Percentiles rank a stretch among this genome's conserved stretches.
Evolutionary conservation across 768 basidiomycete genomes (phyloP).

Genomic region (Xerocomellus dryophilus): DNA sequence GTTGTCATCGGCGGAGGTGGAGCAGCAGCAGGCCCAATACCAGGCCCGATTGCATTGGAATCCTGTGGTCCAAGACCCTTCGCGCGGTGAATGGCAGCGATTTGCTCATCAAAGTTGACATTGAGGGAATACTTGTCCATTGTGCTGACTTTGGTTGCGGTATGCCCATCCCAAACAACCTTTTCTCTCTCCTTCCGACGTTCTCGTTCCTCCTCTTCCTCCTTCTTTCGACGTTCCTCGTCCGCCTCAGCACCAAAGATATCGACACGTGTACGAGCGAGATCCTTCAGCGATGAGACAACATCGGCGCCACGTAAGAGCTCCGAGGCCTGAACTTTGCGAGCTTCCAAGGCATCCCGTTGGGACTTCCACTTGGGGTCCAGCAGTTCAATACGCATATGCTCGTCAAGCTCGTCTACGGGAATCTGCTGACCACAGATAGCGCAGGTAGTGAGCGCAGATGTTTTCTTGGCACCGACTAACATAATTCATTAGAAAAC

Average conservation of each 20-base stretch:
- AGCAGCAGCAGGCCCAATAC: slow-evolving; percentile 78
- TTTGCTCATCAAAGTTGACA: slow-evolving; percentile 97
- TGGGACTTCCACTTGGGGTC: slow-evolving; percentile 99
- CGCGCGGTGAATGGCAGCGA: slow-evolving; percentile 91
- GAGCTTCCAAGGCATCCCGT: slow-evolving; percentile 81
- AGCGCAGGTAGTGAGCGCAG: slow-evolving; percentile 79
- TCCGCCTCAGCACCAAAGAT: slow-evolving; percentile 94
- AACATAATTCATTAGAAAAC: slow-evolving; percentile 7
- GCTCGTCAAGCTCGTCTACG: slow-evolving; percentile 92
- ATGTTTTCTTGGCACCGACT: slow-evolving; percentile 65
- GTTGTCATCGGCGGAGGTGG: slow-evolving; percentile 59
- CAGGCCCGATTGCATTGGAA: slow-evolving; percentile 76
- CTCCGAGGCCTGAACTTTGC: slow-evolving; percentile 86
- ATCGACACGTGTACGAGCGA: slow-evolving; percentile 94
- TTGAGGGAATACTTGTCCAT: slow-evolving; percentile 90
- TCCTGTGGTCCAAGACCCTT: slow-evolving; percentile 88
- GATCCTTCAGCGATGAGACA: slow-evolving; percentile 85
- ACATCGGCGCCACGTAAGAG: slow-evolving; percentile 91
- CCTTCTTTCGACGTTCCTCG: slow-evolving; percentile 81
- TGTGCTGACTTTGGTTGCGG: slow-evolving; percentile 87
- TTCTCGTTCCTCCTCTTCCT: slow-evolving; percentile 83
- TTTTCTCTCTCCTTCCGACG: slow-evolving; percentile 87
- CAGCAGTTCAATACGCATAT: slow-evolving; percentile 96
- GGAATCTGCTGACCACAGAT: slow-evolving; percentile 97
- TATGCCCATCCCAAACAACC: slow-evolving; percentile 98